Conservation (phyloP, 2,329 filamentous ascomycete species). For the Fusarium brachygibbosum region DNA sequence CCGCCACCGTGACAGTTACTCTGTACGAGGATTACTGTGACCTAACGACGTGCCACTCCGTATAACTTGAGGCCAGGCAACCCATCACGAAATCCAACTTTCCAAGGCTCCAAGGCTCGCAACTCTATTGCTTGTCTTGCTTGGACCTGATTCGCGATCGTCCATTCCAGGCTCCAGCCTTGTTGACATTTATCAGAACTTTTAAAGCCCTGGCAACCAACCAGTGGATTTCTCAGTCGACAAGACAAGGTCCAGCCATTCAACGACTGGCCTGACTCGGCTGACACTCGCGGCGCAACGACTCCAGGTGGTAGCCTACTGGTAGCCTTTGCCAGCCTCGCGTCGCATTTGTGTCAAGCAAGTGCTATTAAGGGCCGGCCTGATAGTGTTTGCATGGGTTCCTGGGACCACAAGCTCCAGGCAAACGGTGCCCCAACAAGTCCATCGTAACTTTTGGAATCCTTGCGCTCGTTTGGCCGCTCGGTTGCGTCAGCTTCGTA, state of each 20-base stretch:
- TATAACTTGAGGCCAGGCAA: constrained; percentile 31
- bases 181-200: constrained; percentile 33
- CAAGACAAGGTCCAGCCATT: constrained; percentile 27
- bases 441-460: constrained; percentile 18
- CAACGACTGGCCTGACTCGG: constrained; percentile 24
- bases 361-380: constrained; percentile 37
- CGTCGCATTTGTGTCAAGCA: constrained; percentile 39
- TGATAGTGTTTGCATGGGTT: constrained; percentile 41
- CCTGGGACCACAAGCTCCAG: constrained; percentile 27
- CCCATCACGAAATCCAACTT: constrained; percentile 9
- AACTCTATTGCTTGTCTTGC: constrained; percentile 32
- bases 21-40: constrained; percentile 18
- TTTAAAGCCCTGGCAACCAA: constrained; percentile 38
- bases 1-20: constrained; percentile 12
- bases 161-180: constrained; percentile 47
- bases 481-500: constrained; percentile 48
- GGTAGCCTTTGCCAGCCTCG: constrained; percentile 41
- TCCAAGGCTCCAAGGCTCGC: constrained; percentile 25
- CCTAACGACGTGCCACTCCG: constrained; percentile 22
- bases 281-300: constrained; percentile 30
- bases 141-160: constrained; percentile 18
- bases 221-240: constrained; percentile 32
- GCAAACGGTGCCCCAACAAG: constrained; percentile 32
- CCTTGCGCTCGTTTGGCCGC: constrained; percentile 31
- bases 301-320: constrained; percentile 36